phyloP scores from a whole-genome alignment of 2,329 filamentous ascomycete species.

The Calycina herbarum region DNA sequence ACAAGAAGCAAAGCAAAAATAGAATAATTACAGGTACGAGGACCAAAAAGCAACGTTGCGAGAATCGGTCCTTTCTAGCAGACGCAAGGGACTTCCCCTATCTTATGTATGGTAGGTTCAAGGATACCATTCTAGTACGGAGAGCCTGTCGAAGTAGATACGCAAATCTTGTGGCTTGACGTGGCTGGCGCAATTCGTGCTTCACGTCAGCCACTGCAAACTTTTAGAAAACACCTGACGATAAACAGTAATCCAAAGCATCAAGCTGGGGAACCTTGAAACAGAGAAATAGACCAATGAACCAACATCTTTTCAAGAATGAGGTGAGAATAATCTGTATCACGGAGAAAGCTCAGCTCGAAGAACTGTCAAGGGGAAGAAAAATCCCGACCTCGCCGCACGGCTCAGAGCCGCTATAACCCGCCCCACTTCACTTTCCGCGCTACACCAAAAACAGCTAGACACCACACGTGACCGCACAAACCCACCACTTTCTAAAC shows the following conservation, averaged over 20 bases:
- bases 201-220: neutral
- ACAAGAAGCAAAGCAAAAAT: neutral
- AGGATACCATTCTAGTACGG: neutral
- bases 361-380: too few relatives aligned
- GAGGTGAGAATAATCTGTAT: slow-evolving; percentile 3
- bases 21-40: neutral
- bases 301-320: neutral
- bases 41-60: neutral
- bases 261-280: slow-evolving; percentile 2
- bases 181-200: neutral
- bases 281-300: neutral
- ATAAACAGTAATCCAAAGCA: neutral
- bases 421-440: too few relatives aligned
- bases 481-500: neutral
- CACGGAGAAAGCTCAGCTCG: neutral
- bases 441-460: too few relatives aligned
- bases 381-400: too few relatives aligned
- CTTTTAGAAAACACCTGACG: neutral
- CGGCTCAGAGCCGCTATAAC: neutral
- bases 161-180: neutral
- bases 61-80: neutral
- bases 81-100: neutral
- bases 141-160: neutral
- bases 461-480: neutral
- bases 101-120: neutral